These are phyloP conservation scores for Fraxinus pennsylvanica DNA, from an alignment of 257 asterid genomes.

Conservation along the genomic window DNA sequence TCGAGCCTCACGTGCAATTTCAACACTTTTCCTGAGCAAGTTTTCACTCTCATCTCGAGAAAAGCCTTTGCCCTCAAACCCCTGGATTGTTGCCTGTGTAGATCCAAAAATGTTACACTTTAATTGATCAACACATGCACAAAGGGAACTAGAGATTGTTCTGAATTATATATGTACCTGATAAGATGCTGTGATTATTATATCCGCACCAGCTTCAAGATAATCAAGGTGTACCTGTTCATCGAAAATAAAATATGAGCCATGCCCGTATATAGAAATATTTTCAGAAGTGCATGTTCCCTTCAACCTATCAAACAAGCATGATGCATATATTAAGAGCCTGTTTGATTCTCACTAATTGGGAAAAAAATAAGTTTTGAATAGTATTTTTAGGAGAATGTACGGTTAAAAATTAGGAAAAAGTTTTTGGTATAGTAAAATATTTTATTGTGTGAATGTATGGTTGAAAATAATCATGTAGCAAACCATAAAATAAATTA, in stretches of 20 bases:
- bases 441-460: too few relatives aligned
- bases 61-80: conserved; percentile 78
- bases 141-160: conserved; percentile 13
- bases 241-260: conserved; percentile 26
- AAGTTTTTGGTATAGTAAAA: too few relatives aligned
- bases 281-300: neutral
- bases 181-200: conserved; percentile 80
- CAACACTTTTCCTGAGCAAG: conserved; percentile 76
- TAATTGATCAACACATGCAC: conserved; percentile 12
- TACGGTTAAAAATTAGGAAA: too few relatives aligned
- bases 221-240: conserved; percentile 93
- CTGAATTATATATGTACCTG: conserved; percentile 48
- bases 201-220: conserved; percentile 92
- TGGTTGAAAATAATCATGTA: too few relatives aligned
- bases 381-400: too few relatives aligned
- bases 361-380: too few relatives aligned
- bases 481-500: too few relatives aligned
- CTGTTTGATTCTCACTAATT: too few relatives aligned
- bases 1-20: conserved; percentile 77
- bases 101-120: conserved; percentile 20
- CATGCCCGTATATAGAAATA: neutral
- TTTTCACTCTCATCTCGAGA: conserved; percentile 71
- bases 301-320: conserved; percentile 7
- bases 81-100: conserved; percentile 87
- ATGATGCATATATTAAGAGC: neutral